A percentile compares a stretch with the other conserved stretches of the same genome.
phyloP scores from a whole-genome alignment of 768 basidiomycete genomes.

The Boletus edulis region DNA sequence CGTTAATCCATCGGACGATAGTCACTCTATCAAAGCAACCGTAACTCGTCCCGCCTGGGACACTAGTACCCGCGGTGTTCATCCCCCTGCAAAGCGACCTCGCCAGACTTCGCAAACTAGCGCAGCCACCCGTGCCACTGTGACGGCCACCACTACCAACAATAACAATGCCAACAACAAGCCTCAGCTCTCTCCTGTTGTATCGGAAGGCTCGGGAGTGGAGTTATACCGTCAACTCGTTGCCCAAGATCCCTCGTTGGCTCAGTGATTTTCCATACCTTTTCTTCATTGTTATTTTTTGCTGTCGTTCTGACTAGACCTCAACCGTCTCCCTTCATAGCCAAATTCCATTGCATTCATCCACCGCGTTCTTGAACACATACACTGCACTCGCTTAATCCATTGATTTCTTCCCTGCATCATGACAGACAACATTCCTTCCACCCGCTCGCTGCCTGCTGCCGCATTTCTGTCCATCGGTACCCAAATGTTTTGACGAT shows the following conservation, averaged over 20 bases:
- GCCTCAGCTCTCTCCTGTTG: slow-evolving; percentile 62
- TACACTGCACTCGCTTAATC: slow-evolving; percentile 27
- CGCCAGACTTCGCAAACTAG: slow-evolving; percentile 76
- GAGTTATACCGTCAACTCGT: slow-evolving; percentile 81
- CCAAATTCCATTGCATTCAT: slow-evolving; percentile 19
- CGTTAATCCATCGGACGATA: slow-evolving; percentile 60
- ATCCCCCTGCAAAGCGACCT: slow-evolving; percentile 50
- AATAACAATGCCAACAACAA: slow-evolving; percentile 26
- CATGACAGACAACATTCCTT: slow-evolving; percentile 28
- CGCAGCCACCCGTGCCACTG: slow-evolving; percentile 45
- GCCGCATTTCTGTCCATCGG: slow-evolving; percentile 22
- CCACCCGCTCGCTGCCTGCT: slow-evolving; percentile 11
- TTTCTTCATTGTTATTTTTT: slow-evolving; percentile 1
- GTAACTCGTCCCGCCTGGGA: slow-evolving; percentile 78
- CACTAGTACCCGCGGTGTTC: slow-evolving; percentile 50
- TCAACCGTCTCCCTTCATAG: slow-evolving; percentile 19
- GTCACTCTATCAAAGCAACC: slow-evolving; percentile 65
- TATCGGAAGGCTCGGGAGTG: slow-evolving; percentile 72
- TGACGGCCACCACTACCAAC: slow-evolving; percentile 28
- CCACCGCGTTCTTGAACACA: slow-evolving; percentile 24
- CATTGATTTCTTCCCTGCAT: slow-evolving; percentile 26
- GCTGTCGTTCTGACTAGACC: slow-evolving; percentile 16
- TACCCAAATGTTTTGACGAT: slow-evolving; percentile 31
- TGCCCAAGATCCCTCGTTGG: slow-evolving; percentile 70
- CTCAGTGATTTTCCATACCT: slow-evolving; percentile 29